phyloP scores from a whole-genome alignment of 129 eudicot genomes.

The Gnaphalium uliginosum region DNA sequence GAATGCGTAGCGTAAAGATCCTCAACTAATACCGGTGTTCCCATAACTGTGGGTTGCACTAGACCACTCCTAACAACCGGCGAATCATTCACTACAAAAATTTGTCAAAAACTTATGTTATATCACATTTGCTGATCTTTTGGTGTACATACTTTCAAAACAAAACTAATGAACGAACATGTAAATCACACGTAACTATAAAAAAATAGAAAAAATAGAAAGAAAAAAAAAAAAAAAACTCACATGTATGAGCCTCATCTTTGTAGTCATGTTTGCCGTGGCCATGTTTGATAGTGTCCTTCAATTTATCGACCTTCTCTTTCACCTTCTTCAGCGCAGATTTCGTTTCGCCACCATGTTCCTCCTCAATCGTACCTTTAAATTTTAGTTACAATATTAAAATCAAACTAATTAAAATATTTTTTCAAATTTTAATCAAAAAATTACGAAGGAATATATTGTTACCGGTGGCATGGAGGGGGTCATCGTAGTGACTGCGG shows the following conservation, averaged over 20 bases:
- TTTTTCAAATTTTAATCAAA: background rate
- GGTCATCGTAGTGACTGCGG: constrained; percentile 15
- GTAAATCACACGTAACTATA: no score
- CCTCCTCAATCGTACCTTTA: constrained; percentile 17
- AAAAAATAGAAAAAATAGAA: no score
- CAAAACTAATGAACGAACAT: no score
- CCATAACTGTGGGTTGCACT: constrained; percentile 25
- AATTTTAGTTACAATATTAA: no score
- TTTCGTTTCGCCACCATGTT: constrained; percentile 45
- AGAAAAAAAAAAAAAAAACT: background rate
- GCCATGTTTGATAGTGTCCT: constrained; percentile 50
- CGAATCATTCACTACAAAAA: constrained; percentile 49
- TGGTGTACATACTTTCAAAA: no score
- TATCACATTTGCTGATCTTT: no score
- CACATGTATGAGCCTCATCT: constrained; percentile 42
- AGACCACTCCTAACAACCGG: constrained; percentile 28
- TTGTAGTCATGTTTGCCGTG: constrained; percentile 35
- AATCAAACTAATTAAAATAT: background rate
- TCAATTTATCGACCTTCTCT: constrained; percentile 71
- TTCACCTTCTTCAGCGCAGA: constrained; percentile 74
- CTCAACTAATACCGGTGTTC: constrained; percentile 32
- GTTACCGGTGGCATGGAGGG: constrained; percentile 27
- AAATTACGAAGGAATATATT: no score
- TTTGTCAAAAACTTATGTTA: constrained; percentile 8
- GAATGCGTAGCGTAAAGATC: constrained; percentile 38